Conservation (phyloP, 179 eudicot species). For the Beta corolliflora region DNA sequence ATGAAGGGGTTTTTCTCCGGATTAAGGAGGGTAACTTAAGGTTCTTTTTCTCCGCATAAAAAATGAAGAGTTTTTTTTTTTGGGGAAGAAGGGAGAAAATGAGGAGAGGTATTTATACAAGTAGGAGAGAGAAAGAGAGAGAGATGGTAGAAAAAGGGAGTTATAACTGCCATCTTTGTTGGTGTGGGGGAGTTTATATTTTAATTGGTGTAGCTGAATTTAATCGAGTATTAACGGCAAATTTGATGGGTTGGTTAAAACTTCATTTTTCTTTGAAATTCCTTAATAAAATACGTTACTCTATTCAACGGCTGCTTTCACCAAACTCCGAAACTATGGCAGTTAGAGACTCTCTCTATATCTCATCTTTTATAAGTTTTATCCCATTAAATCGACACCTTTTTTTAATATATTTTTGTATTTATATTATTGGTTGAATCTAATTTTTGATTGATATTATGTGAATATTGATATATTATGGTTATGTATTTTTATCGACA, state of each 20-base stretch:
- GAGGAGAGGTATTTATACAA: neutral
- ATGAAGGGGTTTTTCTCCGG: neutral
- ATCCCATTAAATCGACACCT: neutral
- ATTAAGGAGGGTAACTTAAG: too few relatives aligned
- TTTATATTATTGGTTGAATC: neutral
- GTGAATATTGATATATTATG: too few relatives aligned
- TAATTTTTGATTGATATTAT: too few relatives aligned
- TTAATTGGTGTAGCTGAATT: conserved; percentile 32
- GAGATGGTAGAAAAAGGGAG: conserved; percentile 20
- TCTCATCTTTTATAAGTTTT: neutral
- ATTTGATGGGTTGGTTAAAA: conserved; percentile 3
- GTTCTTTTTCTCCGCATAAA: too few relatives aligned
- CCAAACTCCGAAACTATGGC: conserved; percentile 43
- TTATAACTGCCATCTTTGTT: conserved; percentile 36
- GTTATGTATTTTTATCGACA: too few relatives aligned
- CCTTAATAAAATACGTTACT: conserved; percentile 17
- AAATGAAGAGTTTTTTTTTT: too few relatives aligned
- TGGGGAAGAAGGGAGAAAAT: neutral
- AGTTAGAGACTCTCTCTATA: conserved; percentile 33
- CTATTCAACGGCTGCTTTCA: conserved; percentile 32
- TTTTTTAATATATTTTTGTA: neutral
- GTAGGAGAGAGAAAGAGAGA: neutral
- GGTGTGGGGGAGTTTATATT: conserved; percentile 31
- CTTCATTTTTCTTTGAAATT: neutral
- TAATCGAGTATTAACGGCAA: conserved; percentile 23